Evolutionary conservation across 2,329 filamentous ascomycete genomes (phyloP), one percentile per base, ranked within the genome.

Genomic region (Fusarium luffae): DNA sequence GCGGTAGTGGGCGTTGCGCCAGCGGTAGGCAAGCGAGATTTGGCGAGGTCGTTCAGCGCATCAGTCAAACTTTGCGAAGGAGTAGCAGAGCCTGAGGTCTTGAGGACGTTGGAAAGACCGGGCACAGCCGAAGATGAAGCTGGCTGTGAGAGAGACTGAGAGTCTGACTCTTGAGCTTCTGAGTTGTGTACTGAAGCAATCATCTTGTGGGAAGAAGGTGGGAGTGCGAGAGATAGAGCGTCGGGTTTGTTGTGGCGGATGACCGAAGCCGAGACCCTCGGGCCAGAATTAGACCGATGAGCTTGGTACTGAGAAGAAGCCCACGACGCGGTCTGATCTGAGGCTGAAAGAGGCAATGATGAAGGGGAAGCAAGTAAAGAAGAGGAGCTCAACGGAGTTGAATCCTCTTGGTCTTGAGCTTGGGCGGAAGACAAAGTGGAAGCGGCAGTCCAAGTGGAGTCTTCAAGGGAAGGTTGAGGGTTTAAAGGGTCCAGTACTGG

Each of bases 221-320:
- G 60, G 21, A 59, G 58, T 50, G 72, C 42, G 67, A 92, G 80
- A 28, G 89, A 88, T 23, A 91, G 85, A 50, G 89, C 84, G 77
- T 90, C 86, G 55, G 90, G 86, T 75, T 88, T 88, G 72, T 86
- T 85, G 72, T 84, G 86, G 75, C 86, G 86, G 60, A 85, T 82
- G 44, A 88, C 84, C 16, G 92, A 94, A 59, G 91, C 91, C 71
- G 95, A 82, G 8, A 92, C 92, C 82, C 96, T 94, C 83, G 94
- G 89, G 75, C 94, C 89, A 59, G 93, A 46, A 46, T 54, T 95
- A 49, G 60, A 51, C 49, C 59, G 56, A 63, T 50, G 59, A 32
- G 37, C 23, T 46, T 68, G 59, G 25, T 52, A 44, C 18, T 52
- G 60, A 47, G 27, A 43, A 27, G 67, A 60, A 47, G 59, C 59